A percentile compares a stretch with the other conserved stretches of the same genome.
Evolutionary conservation across 2,329 filamentous ascomycete genomes (phyloP).

Genomic region (Hymenoscyphus repandus): DNA sequence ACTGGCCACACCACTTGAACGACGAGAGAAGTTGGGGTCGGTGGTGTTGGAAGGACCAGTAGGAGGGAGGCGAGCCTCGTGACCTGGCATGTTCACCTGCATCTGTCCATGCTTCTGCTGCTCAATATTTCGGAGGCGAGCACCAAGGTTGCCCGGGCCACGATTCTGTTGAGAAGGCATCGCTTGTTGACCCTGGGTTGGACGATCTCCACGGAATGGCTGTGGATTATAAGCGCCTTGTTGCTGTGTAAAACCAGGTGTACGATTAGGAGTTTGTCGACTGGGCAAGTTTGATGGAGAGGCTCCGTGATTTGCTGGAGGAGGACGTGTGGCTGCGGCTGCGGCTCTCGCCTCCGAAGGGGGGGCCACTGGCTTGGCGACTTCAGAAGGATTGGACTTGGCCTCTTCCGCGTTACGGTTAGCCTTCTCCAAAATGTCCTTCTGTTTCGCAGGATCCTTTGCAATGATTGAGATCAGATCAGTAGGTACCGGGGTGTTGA

Average conservation of each 20-base stretch:
- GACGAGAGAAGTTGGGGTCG: conserved; percentile 48
- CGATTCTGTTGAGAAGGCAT: conserved; percentile 20
- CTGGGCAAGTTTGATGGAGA: conserved; percentile 23
- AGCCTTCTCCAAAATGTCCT: conserved; percentile 86
- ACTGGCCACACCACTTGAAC: conserved; percentile 45
- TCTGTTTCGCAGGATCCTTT: conserved; percentile 92
- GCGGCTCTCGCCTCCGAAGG: conserved; percentile 38
- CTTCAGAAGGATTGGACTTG: conserved; percentile 40
- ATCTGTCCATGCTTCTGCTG: conserved; percentile 20
- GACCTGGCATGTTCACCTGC: conserved; percentile 20
- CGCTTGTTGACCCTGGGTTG: conserved; percentile 22
- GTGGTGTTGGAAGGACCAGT: conserved; percentile 62
- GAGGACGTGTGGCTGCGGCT: conserved; percentile 32
- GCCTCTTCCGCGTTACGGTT: conserved; percentile 66
- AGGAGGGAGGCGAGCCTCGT: conserved; percentile 66
- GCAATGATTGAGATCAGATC: conserved; percentile 93
- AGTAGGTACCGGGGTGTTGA: conserved; percentile 83
- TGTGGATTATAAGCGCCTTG: conserved; percentile 38
- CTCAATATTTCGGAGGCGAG: conserved; percentile 26
- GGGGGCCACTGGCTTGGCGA: conserved; percentile 40
- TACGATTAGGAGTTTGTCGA: conserved; percentile 28
- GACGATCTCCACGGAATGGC: conserved; percentile 30
- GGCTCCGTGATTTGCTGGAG: conserved; percentile 42
- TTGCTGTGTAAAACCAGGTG: conserved; percentile 39
- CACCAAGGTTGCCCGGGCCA: conserved; percentile 20